Conservation (phyloP, 768 basidiomycete species). For the Nidularia pulvinata region DNA sequence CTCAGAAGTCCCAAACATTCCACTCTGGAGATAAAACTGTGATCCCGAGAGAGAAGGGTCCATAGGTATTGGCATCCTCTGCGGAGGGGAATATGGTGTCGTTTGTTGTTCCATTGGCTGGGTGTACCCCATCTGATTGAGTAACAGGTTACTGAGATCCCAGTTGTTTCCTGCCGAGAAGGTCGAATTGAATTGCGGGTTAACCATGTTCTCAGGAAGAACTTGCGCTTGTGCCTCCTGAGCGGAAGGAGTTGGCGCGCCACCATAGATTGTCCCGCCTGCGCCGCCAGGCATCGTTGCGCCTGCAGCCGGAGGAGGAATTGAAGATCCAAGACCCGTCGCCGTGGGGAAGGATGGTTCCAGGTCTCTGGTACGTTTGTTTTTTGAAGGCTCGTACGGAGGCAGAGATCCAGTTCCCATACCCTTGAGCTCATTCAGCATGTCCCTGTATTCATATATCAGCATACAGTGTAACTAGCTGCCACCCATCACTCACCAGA, state of each 20-base stretch:
- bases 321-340: constrained; percentile 15
- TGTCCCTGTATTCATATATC: constrained; percentile 39
- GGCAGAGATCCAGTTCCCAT: constrained; percentile 44
- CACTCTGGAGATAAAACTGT: too few relatives aligned
- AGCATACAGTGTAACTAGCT: neutral
- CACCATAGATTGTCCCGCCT: neutral
- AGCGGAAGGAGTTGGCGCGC: neutral
- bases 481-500: constrained; percentile 20
- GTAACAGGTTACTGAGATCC: constrained; percentile 19
- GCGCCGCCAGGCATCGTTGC: neutral
- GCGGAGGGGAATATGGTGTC: neutral
- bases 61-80: neutral
- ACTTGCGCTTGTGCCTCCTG: neutral
- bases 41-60: neutral
- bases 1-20: neutral
- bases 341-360: too few relatives aligned
- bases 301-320: neutral
- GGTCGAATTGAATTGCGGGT: neutral
- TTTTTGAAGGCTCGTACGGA: too few relatives aligned
- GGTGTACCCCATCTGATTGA: constrained; percentile 18
- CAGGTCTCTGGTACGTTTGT: too few relatives aligned
- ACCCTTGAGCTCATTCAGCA: constrained; percentile 56
- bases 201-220: neutral
- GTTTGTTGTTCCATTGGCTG: neutral
- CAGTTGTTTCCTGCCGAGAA: constrained; percentile 30